Conservation (phyloP, 73 alveolate genomes). For the Paramecium tetraurelia region DNA sequence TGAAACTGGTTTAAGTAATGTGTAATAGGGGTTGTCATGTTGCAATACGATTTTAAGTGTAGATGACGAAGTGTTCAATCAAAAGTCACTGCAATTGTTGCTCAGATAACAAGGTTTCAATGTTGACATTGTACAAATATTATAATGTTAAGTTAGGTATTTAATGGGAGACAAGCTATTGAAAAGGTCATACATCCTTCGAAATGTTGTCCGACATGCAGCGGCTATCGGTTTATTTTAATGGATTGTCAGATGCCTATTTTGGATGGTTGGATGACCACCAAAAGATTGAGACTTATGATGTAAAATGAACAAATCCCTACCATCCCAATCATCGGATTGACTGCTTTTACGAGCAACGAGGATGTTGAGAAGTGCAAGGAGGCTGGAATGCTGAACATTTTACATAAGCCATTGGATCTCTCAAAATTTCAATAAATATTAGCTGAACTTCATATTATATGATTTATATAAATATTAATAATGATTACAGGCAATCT, state of each 20-base stretch:
- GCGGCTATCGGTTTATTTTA: constrained; percentile 36
- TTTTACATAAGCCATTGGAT: constrained; percentile 49
- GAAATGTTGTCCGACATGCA: constrained; percentile 28
- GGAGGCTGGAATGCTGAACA: constrained; percentile 45
- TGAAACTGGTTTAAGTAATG: not conserved
- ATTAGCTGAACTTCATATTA: not conserved
- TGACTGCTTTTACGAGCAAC: constrained; percentile 54
- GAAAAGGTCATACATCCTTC: not conserved
- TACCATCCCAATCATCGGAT: constrained; percentile 52
- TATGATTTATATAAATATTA: constrained; percentile 10
- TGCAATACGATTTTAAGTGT: constrained; percentile 50
- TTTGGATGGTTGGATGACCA: constrained; percentile 60
- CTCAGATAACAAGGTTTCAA: constrained; percentile 1
- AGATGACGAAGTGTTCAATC: constrained; percentile 57
- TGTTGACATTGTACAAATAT: constrained; percentile 15
- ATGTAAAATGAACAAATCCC: constrained; percentile 41
- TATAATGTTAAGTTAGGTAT: constrained; percentile 9
- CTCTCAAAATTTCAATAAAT: not conserved
- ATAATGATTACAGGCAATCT: constrained; percentile 28
- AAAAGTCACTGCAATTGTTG: not conserved
- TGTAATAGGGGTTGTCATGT: not conserved
- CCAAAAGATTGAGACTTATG: constrained; percentile 14
- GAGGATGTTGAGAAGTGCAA: constrained; percentile 32
- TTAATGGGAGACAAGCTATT: constrained; percentile 61
- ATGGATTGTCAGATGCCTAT: constrained; percentile 63